Evolutionary conservation across 208 protist genomes (phyloP), one percentile per base, ranked within the genome.

Genomic region (Trypanosoma brucei): DNA sequence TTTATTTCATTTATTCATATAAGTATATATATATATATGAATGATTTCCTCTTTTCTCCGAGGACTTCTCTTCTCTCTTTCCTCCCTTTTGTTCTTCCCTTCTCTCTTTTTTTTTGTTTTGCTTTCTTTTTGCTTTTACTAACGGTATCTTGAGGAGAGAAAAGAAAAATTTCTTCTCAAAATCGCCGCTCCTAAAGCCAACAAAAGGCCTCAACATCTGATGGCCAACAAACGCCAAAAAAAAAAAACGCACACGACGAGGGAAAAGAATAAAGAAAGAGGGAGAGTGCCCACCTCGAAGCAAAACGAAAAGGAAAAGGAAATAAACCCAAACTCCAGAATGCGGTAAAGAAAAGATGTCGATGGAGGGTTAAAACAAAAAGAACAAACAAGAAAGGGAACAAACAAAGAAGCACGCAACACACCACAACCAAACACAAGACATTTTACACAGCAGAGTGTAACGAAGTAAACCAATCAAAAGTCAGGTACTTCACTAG

Each of bases 381-480:
- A 44, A 33, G 14, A 52, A 63, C 7, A 37, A 67, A 42, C 31
- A 7, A 62, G 13, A 65, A 65, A 62, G 45, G 35, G 31, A 67
- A 22, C 9, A 67, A 33, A 14, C n/a, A 9, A 22, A 46, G 51
- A 57, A 50, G 58, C 56, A 34, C 7, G 8, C 5, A 40, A 49
- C 7, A 7, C 55, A 44, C 11, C 39, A 59, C 50, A 34, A 54
- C 5, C 37, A 74, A 40, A 49, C 38, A 44, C 68, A 54, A 1
- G 84, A 79, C 33, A 92, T 35, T 54, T 88, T 72, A 35, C 75
- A 79, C 42, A 84, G 88, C 72, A 83, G 50, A 30, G 61, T 58
- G 22, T 22, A 22, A 22, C 0, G 22, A 22, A 22, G 22, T 22
- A 22, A 22, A 22, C 22, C 22, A 22, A 22, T 22, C 37, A 74